Percentiles rank a stretch among this genome's conserved stretches.
Conservation (phyloP, 306 rosid species). For the Cercis canadensis region DNA sequence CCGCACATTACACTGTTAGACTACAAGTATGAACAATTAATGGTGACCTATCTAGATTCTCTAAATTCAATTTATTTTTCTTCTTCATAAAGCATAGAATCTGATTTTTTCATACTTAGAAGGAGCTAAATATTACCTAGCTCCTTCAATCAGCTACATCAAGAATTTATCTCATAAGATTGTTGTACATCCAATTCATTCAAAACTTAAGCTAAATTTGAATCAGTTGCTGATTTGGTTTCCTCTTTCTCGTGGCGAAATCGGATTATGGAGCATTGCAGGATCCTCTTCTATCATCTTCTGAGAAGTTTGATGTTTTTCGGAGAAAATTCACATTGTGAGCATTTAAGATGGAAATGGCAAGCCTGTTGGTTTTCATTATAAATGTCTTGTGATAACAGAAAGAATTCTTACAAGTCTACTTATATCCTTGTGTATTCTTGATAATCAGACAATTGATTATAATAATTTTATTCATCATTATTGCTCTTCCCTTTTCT, state of each 20-base stretch:
- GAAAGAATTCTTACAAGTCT: not conserved
- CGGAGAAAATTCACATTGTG: constrained; percentile 29
- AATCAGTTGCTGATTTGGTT: not conserved
- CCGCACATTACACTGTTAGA: not conserved
- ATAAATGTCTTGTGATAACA: not conserved
- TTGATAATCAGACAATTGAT: not conserved
- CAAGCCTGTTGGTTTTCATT: not conserved
- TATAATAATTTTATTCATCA: too few species aligned
- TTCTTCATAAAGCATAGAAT: not conserved
- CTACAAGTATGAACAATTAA: not conserved
- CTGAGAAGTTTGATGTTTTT: constrained; percentile 39
- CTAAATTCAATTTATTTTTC: not conserved
- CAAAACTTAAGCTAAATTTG: not conserved
- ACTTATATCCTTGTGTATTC: not conserved
- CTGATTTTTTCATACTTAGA: constrained; percentile 1
- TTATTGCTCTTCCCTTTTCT: too few species aligned
- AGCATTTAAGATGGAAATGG: not conserved
- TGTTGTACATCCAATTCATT: too few species aligned
- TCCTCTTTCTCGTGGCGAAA: not conserved
- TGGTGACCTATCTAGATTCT: not conserved
- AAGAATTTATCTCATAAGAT: not conserved
- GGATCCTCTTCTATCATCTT: constrained; percentile 56
- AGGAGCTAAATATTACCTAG: not conserved
- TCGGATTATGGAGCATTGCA: constrained; percentile 31
- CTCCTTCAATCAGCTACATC: not conserved